These are phyloP conservation scores for Trichophyton simii DNA, from an alignment of 2,329 filamentous ascomycete species.

Conservation along the genomic window DNA sequence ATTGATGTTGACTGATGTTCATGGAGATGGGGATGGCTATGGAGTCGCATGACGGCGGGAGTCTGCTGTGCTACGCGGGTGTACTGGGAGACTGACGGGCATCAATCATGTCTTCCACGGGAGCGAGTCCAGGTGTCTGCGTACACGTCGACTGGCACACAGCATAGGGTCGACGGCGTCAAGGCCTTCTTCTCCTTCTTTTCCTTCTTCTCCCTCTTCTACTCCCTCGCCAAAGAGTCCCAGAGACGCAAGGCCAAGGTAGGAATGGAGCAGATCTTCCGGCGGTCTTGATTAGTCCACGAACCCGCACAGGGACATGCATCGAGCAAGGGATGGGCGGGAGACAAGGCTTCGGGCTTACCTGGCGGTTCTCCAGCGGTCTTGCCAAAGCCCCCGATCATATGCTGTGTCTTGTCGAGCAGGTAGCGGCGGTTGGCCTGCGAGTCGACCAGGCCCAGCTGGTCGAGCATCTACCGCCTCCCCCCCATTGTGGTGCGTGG, in stretches of 20 bases:
- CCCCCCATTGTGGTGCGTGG: not conserved
- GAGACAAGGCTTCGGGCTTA: slow-evolving; percentile 22
- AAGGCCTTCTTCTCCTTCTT: slow-evolving; percentile 36
- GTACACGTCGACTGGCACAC: slow-evolving; percentile 52
- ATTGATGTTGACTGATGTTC: not conserved
- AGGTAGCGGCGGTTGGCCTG: slow-evolving; percentile 61
- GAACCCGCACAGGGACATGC: not conserved
- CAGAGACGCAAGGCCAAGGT: slow-evolving; percentile 71
- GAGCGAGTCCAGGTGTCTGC: slow-evolving; percentile 29
- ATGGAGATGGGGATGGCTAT: not conserved
- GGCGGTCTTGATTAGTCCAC: slow-evolving; percentile 10
- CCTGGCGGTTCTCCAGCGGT: slow-evolving; percentile 55
- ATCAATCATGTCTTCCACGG: slow-evolving; percentile 23
- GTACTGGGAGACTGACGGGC: not conserved
- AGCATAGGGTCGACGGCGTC: slow-evolving; percentile 61
- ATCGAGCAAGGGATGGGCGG: slow-evolving; percentile 34
- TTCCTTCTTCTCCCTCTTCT: too few species aligned
- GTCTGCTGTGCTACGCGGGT: not conserved
- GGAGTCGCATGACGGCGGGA: not conserved
- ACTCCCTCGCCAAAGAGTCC: slow-evolving; percentile 53
- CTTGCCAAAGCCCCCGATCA: slow-evolving; percentile 74
- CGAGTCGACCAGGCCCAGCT: slow-evolving; percentile 46
- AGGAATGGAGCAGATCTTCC: slow-evolving; percentile 79
- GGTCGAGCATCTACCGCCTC: slow-evolving; percentile 42
- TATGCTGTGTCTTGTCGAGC: slow-evolving; percentile 72